Evolutionary conservation across 805 yeast species (phyloP).

Genomic region (Ogataea methylovora): DNA sequence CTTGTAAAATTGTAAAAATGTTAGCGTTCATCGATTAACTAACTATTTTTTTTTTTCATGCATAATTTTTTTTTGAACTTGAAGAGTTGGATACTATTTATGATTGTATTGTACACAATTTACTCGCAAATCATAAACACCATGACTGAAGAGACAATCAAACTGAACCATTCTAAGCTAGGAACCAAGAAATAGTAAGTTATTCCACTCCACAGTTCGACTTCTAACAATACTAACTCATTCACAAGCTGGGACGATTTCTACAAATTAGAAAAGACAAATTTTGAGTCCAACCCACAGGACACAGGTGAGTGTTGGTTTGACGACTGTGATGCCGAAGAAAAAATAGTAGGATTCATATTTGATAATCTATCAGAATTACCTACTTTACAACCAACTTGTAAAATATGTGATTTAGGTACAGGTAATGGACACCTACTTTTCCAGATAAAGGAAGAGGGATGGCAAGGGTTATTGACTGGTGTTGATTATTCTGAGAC

Average conservation of each 20-base stretch:
- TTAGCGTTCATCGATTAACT: no score
- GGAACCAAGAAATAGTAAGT: slow-evolving; percentile 78
- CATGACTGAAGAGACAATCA: slow-evolving; percentile 13
- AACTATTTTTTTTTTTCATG: no score
- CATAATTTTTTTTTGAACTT: no score
- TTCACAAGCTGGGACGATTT: slow-evolving; percentile 73
- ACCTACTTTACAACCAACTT: slow-evolving; percentile 23
- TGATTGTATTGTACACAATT: no score
- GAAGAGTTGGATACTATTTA: no score
- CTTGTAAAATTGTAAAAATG: no score
- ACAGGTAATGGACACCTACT: slow-evolving; percentile 94
- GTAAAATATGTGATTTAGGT: slow-evolving; percentile 74
- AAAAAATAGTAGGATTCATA: slow-evolving; percentile 64
- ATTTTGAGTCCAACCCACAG: slow-evolving; percentile 64
- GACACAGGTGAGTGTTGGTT: slow-evolving; percentile 98
- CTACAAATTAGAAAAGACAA: slow-evolving; percentile 62
- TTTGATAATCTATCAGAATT: slow-evolving; percentile 17
- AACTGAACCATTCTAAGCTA: slow-evolving; percentile 68
- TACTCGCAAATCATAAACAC: no score
- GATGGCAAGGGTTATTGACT: slow-evolving; percentile 45
- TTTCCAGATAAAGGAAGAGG: slow-evolving; percentile 60
- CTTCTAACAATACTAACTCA: neutral
- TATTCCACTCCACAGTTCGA: no score
- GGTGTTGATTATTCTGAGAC: slow-evolving; percentile 86
- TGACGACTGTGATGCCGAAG: slow-evolving; percentile 89